These are phyloP conservation scores for Sclerotiophoma versabilis DNA, from an alignment of 2,329 filamentous ascomycete genomes.

Conservation along the genomic window DNA sequence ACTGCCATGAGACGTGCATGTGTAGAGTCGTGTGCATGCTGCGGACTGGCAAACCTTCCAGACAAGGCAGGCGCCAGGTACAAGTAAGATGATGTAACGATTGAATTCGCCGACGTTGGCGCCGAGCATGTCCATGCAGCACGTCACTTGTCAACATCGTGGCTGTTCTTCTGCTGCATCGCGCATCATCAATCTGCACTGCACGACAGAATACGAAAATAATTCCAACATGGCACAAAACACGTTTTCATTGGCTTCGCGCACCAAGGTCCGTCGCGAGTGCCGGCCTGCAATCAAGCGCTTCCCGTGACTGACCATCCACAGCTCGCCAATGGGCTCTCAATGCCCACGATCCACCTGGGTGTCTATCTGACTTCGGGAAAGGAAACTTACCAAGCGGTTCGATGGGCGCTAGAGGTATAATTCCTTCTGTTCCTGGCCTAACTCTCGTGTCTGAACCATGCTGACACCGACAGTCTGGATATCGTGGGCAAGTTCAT, in stretches of 20 bases:
- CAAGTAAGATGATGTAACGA: constrained; percentile 35
- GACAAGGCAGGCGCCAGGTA: background rate
- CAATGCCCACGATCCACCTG: constrained; percentile 75
- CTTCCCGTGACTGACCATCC: constrained; percentile 27
- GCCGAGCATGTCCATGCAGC: constrained; percentile 38
- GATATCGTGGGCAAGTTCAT: constrained; percentile 53
- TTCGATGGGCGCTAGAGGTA: constrained; percentile 64
- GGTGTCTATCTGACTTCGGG: constrained; percentile 76
- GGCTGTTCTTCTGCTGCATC: constrained; percentile 32
- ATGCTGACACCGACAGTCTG: constrained; percentile 47
- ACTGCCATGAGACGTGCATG: constrained; percentile 19
- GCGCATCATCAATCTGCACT: constrained; percentile 26
- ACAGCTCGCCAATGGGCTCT: constrained; percentile 64
- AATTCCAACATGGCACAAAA: constrained; percentile 40
- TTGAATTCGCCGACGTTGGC: constrained; percentile 17
- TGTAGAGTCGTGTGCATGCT: constrained; percentile 9
- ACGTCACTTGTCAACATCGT: constrained; percentile 21
- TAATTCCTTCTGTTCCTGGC: constrained; percentile 38
- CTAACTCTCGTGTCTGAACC: constrained; percentile 7
- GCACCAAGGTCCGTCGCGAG: constrained; percentile 47
- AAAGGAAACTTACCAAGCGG: constrained; percentile 64
- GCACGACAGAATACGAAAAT: constrained; percentile 18
- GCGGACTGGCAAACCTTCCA: constrained; percentile 9
- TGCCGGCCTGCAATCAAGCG: background rate
- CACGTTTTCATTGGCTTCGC: constrained; percentile 53